These are phyloP conservation scores for Lasiodiplodia gonubiensis DNA, from an alignment of 2,329 filamentous ascomycete species.

Conservation along the genomic window DNA sequence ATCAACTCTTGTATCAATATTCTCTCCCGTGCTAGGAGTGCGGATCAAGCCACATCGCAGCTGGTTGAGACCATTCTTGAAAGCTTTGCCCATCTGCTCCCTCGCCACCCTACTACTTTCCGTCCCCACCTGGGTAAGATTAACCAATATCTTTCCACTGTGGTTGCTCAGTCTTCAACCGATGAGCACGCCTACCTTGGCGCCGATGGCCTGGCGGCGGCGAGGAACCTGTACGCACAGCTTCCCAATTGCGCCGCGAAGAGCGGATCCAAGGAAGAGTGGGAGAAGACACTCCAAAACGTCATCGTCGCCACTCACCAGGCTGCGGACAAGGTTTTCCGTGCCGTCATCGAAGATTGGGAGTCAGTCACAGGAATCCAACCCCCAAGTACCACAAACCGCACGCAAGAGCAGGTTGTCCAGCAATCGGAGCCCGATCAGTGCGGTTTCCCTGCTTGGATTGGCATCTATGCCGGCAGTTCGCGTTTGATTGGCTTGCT, in stretches of 20 bases:
- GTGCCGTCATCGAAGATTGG: constrained; percentile 82
- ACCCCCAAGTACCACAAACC: constrained; percentile 34
- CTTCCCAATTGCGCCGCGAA: constrained; percentile 83
- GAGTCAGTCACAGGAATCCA: constrained; percentile 63
- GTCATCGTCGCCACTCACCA: constrained; percentile 70
- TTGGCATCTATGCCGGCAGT: constrained; percentile 73
- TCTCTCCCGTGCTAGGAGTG: constrained; percentile 34
- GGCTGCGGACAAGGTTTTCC: constrained; percentile 77
- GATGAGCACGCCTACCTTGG: constrained; percentile 53
- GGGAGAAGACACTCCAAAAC: constrained; percentile 69
- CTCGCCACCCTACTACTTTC: constrained; percentile 83
- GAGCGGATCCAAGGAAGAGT: constrained; percentile 76
- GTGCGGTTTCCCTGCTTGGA: constrained; percentile 70
- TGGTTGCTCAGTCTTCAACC: constrained; percentile 50
- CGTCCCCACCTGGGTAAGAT: constrained; percentile 76
- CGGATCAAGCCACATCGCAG: constrained; percentile 27
- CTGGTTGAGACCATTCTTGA: constrained; percentile 73
- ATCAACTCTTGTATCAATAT: constrained; percentile 72
- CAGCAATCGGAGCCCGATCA: constrained; percentile 50
- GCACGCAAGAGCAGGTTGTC: constrained; percentile 41
- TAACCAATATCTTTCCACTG: constrained; percentile 61
- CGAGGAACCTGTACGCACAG: constrained; percentile 70
- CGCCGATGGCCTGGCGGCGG: constrained; percentile 66
- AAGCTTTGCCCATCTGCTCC: constrained; percentile 73
- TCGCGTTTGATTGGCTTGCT: constrained; percentile 73